Base-by-base conservation (phyloP, 768 basidiomycete species). In the Russula earlei region DNA sequence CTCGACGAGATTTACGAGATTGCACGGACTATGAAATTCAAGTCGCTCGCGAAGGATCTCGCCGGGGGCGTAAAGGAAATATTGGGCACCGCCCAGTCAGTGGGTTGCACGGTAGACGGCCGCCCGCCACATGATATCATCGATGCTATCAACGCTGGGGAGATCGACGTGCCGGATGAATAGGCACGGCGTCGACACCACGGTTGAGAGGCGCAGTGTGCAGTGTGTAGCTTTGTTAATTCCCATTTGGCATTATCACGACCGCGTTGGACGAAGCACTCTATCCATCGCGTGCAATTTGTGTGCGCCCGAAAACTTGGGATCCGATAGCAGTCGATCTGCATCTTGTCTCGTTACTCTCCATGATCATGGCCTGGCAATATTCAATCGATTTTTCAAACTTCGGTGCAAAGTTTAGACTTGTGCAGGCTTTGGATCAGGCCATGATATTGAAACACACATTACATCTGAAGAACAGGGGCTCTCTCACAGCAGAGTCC, bases 51-150 rank as follows among this genome's bases (percentile, higher is more conserved):
- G 63, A 97, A 94, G 79, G 83, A 85, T 63, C 78, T 97, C 54
- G 80, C 90, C 4, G 88, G 89, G 44, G 85, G 83, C 58, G 89
- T 82, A 63, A 97, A 97, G 82, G 95, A 99, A 85, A 95, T 99
- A 69, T 77, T 99, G 68, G 95, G 95, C 51, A 99, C 95, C 27
- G 91, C 91, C 54, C 95, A 97, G 78, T 92, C 89, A 59, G 77
- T 98, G 64, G 95, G 95, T 40, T 97, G 94, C 83, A 95, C 94
- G 45, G 79, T 99, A 53, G 92, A 97, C 67, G 94, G 95, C 64
- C 79, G 82, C 70, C 85, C 89, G 33, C 82, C 95, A 55, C 95
- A 97, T 73, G 93, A 95, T 69, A 68, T 96, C 68, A 94, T 95
- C 63, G 92, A 94, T 51, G 82, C 74, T 52, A 91, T 92, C 68